These are phyloP conservation scores for Podila horticola DNA, from an alignment of 192 early-diverging fungal genomes.

Conservation along the genomic window DNA sequence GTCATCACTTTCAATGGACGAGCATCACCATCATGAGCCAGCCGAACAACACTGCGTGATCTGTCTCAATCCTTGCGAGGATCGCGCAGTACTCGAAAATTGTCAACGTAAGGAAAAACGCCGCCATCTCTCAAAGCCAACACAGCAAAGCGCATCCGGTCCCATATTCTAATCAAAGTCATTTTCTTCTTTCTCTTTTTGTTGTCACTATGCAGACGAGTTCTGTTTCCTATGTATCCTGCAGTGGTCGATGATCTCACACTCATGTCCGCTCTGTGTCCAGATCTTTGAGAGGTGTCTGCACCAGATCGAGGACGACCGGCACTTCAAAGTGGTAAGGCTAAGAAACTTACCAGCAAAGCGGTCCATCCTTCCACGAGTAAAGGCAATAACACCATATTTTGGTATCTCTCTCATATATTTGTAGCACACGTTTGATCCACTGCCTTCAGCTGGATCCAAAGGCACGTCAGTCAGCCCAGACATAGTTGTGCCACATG, in stretches of 20 bases:
- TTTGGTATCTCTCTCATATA: neutral
- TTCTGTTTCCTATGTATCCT: constrained; percentile 36
- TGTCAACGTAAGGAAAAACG: constrained; percentile 21
- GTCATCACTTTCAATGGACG: too few relatives aligned
- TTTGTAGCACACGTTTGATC: constrained; percentile 22
- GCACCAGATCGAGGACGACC: constrained; percentile 19
- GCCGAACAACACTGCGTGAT: constrained; percentile 15
- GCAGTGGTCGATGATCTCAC: constrained; percentile 34
- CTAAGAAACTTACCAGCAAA: too few relatives aligned
- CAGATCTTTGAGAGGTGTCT: constrained; percentile 14
- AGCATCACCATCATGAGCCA: neutral
- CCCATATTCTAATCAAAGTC: too few relatives aligned
- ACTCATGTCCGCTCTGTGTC: constrained; percentile 29
- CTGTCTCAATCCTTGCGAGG: constrained; percentile 23
- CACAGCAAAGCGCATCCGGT: neutral
- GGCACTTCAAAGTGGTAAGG: constrained; percentile 16
- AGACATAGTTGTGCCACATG: constrained; percentile 9
- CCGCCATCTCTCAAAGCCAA: neutral
- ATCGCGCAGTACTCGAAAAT: constrained; percentile 19
- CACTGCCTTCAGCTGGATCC: constrained; percentile 3
- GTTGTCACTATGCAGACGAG: too few relatives aligned
- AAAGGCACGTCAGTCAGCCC: neutral
- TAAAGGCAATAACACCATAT: too few relatives aligned
- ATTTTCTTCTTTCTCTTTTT: too few relatives aligned
- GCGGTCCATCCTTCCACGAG: too few relatives aligned